phyloP scores from a whole-genome alignment of 352 stramenopile genomes.

The Phytophthora fragariae region DNA sequence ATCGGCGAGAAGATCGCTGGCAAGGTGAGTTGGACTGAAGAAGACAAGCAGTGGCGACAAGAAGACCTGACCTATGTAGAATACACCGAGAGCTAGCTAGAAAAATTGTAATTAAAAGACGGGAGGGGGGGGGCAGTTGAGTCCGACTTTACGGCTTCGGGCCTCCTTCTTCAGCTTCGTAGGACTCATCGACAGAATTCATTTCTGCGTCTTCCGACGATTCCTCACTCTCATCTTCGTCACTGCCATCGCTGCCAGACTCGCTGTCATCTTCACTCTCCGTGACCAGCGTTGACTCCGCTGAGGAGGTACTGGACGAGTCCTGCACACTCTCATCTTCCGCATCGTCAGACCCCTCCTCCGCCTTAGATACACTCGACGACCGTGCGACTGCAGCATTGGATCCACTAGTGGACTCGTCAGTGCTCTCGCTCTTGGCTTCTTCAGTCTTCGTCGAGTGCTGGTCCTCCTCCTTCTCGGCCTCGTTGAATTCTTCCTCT shows the following conservation, averaged over 20 bases:
- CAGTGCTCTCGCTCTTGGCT: conserved; percentile 3
- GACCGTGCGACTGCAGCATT: background rate
- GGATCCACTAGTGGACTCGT: background rate
- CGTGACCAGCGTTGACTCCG: background rate
- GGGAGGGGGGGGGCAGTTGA: background rate
- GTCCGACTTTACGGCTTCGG: conserved; percentile 4
- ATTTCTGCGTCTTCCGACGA: conserved; percentile 9
- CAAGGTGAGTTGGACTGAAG: conserved; percentile 62
- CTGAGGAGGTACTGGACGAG: background rate
- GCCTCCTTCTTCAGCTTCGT: conserved; percentile 22
- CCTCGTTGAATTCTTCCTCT: conserved; percentile 20
- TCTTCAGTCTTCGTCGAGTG: conserved; percentile 6
- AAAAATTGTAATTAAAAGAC: background rate
- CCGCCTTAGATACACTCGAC: background rate
- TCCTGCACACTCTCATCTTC: conserved; percentile 5
- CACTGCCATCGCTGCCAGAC: conserved; percentile 17
- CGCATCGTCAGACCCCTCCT: conserved; percentile 1
- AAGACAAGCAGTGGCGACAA: conserved; percentile 71
- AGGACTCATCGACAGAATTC: conserved; percentile 22
- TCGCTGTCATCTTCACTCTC: conserved; percentile 15
- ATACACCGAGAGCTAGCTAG: conserved; percentile 63
- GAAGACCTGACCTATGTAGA: conserved; percentile 78
- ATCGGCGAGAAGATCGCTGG: conserved; percentile 70
- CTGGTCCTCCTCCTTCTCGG: conserved; percentile 18
- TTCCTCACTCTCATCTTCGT: conserved; percentile 15